Conservation (phyloP, 352 stramenopile genomes). For the Globisporangium ultimum region DNA sequence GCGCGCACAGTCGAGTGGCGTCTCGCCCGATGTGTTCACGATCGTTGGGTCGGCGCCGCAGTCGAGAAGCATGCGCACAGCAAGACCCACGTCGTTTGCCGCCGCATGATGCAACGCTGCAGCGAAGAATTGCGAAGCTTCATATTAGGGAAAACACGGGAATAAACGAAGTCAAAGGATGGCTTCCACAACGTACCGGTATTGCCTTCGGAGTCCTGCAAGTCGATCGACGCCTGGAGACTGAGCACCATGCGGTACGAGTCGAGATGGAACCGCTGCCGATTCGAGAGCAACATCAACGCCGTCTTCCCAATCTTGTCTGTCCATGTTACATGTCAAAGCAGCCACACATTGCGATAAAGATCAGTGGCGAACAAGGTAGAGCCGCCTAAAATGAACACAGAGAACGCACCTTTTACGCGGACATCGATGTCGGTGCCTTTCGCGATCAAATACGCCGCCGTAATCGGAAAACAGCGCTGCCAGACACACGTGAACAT, state of each 20-base stretch:
- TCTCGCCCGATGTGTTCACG: slow-evolving; percentile 41
- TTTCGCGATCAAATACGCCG: slow-evolving; percentile 75
- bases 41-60: slow-evolving; percentile 39
- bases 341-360: not conserved
- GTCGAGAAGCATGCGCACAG: slow-evolving; percentile 71
- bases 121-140: not conserved
- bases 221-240: slow-evolving; percentile 50
- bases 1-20: slow-evolving; percentile 43
- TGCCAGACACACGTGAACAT: slow-evolving; percentile 3
- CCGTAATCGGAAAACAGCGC: slow-evolving; percentile 69
- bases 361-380: not conserved
- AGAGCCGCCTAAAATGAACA: not conserved
- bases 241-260: slow-evolving; percentile 80
- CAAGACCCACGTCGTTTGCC: slow-evolving; percentile 53
- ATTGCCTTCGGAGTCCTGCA: slow-evolving; percentile 60
- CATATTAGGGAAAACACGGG: not conserved
- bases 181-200: slow-evolving; percentile 34
- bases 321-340: not conserved
- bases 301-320: slow-evolving; percentile 45
- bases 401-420: slow-evolving; percentile 31
- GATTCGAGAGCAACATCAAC: slow-evolving; percentile 68
- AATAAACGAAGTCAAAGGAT: not conserved
- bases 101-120: slow-evolving; percentile 65
- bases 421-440: slow-evolving; percentile 60
- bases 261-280: slow-evolving; percentile 76